phyloP scores from a whole-genome alignment of 768 basidiomycete genomes.

The Phaeotremella skinneri region DNA sequence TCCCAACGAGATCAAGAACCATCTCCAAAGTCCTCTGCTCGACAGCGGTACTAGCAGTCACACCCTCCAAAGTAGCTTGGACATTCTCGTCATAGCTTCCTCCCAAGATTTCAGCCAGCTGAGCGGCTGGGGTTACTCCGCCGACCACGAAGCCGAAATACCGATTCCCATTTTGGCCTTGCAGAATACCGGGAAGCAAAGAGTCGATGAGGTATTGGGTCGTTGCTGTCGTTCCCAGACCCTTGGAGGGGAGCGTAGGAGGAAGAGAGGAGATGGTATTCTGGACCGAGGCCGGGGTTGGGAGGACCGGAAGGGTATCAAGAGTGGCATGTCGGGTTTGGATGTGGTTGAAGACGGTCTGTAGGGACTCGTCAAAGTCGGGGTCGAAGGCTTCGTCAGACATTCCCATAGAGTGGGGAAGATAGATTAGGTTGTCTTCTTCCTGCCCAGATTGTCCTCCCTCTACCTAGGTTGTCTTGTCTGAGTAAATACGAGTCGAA shows the following conservation, averaged over 20 bases:
- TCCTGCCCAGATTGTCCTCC: no score
- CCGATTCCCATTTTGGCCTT: constrained; percentile 53
- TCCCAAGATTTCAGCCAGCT: constrained; percentile 53
- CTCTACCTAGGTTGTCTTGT: no score
- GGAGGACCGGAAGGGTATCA: constrained; percentile 15
- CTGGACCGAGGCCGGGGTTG: constrained; percentile 12
- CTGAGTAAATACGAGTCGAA: no score
- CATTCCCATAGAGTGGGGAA: no score
- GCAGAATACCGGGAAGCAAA: constrained; percentile 48
- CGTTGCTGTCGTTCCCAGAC: constrained; percentile 48
- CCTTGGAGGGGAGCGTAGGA: constrained; percentile 38
- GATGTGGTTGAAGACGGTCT: constrained; percentile 21
- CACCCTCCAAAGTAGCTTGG: constrained; percentile 41
- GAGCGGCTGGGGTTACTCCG: constrained; percentile 50
- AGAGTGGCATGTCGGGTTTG: constrained; percentile 19
- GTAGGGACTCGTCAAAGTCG: constrained; percentile 16
- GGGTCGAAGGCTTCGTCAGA: neutral
- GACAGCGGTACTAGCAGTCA: constrained; percentile 42
- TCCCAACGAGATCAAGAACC: constrained; percentile 44
- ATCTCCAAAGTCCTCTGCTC: constrained; percentile 48
- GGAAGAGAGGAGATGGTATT: constrained; percentile 40
- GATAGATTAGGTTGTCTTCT: no score
- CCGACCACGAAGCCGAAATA: constrained; percentile 51
- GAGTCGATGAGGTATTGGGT: constrained; percentile 41
- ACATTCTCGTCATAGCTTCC: constrained; percentile 53